Conservation (phyloP, 768 basidiomycete genomes). For the Mycena latifolia region DNA sequence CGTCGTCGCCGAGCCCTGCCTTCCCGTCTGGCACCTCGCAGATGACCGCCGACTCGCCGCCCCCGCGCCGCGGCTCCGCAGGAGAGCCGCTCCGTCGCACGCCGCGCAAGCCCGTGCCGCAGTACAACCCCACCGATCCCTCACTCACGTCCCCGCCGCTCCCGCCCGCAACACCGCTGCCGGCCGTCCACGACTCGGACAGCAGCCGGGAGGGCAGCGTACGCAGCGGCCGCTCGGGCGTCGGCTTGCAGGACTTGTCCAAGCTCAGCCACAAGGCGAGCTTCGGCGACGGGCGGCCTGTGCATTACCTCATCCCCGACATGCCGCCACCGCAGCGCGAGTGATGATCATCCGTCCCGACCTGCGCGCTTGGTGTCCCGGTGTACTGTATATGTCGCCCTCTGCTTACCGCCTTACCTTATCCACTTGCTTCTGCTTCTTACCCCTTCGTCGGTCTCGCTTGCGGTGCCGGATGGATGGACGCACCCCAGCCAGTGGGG, state of each 20-base stretch:
- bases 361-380: background rate
- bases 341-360: slow-evolving; percentile 10
- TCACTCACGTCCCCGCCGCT: slow-evolving; percentile 33
- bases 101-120: slow-evolving; percentile 70
- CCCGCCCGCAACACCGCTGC: slow-evolving; percentile 3
- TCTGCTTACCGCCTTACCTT: slow-evolving; percentile 13
- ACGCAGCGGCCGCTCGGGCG: slow-evolving; percentile 19
- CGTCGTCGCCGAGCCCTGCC: slow-evolving; percentile 38
- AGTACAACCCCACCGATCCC: slow-evolving; percentile 53
- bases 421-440: slow-evolving; percentile 14
- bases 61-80: slow-evolving; percentile 10
- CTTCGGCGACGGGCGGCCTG: slow-evolving; percentile 57
- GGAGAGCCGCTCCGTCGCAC: slow-evolving; percentile 43
- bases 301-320: slow-evolving; percentile 74
- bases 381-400: slow-evolving; percentile 9
- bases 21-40: slow-evolving; percentile 45
- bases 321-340: slow-evolving; percentile 56
- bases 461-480: slow-evolving; percentile 5
- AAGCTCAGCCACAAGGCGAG: slow-evolving; percentile 56
- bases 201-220: slow-evolving; percentile 32
- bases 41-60: background rate
- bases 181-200: slow-evolving; percentile 16
- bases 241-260: slow-evolving; percentile 14
- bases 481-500: slow-evolving; percentile 12
- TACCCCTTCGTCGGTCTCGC: background rate